phyloP scores from a whole-genome alignment of 768 basidiomycete species.

The Trametes cinnabarina region DNA sequence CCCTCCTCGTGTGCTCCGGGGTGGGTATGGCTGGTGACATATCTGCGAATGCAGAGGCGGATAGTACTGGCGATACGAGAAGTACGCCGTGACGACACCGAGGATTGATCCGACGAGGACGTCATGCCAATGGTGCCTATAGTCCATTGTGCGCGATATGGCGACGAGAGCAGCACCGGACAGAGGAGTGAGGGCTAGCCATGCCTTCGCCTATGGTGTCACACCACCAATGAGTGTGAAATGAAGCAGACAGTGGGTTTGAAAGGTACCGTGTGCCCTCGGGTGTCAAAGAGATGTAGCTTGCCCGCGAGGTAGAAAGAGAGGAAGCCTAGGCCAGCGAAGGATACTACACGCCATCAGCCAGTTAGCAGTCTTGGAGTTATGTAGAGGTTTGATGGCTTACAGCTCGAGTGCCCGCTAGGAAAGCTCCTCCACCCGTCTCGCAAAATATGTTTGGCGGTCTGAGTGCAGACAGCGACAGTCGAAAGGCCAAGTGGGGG shows the following conservation, averaged over 20 bases:
- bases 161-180: constrained; percentile 76
- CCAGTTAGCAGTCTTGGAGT: neutral
- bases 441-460: constrained; percentile 50
- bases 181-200: constrained; percentile 78
- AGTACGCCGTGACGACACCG: constrained; percentile 69
- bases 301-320: constrained; percentile 90
- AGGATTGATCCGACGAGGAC: constrained; percentile 77
- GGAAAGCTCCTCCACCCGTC: constrained; percentile 94
- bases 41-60: constrained; percentile 61
- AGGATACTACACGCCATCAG: constrained; percentile 59
- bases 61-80: constrained; percentile 83
- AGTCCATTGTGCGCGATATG: constrained; percentile 89
- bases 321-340: constrained; percentile 89
- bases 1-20: constrained; percentile 54
- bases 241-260: neutral
- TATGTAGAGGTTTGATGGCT: constrained; percentile 24
- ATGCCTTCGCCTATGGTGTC: constrained; percentile 64
- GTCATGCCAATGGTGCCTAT: constrained; percentile 92
- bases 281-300: constrained; percentile 81
- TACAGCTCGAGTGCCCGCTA: constrained; percentile 87
- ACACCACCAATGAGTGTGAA: no score
- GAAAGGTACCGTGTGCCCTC: constrained; percentile 62
- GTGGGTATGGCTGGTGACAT: constrained; percentile 70
- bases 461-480: constrained; percentile 78
- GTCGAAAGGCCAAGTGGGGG: constrained; percentile 70